phyloP scores from a whole-genome alignment of 2,329 filamentous ascomycete species.

The Aspergillus viridinutans region DNA sequence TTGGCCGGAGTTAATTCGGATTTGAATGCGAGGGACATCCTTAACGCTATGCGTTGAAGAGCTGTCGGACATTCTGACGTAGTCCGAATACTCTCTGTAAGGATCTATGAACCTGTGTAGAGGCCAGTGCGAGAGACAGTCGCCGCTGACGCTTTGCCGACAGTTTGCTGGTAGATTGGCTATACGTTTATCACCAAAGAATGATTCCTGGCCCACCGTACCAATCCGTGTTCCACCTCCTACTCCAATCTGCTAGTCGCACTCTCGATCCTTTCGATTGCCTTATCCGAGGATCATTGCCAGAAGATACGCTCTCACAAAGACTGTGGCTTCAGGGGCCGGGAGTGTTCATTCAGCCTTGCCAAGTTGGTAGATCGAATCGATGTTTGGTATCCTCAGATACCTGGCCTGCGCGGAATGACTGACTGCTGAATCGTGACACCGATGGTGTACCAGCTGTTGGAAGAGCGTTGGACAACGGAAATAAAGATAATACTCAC shows the following conservation, averaged over 20 bases:
- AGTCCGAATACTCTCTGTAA: background rate
- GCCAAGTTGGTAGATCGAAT: background rate
- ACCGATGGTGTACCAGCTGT: background rate
- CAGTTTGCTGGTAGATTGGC: background rate
- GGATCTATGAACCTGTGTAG: background rate
- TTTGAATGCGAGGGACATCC: slow-evolving; percentile 56
- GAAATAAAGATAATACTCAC: background rate
- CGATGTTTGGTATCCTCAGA: background rate
- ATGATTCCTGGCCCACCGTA: background rate
- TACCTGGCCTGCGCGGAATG: background rate
- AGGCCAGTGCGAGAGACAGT: background rate
- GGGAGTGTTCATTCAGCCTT: background rate
- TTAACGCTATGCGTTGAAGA: slow-evolving; percentile 9
- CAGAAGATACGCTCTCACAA: background rate
- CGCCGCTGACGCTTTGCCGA: background rate
- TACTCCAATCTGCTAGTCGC: background rate
- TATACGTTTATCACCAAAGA: background rate
- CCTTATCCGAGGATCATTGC: background rate
- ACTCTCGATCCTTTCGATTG: background rate
- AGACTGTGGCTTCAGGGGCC: background rate
- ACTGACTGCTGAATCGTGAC: background rate
- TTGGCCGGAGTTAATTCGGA: slow-evolving; percentile 60
- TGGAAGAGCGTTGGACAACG: background rate
- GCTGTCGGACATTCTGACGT: slow-evolving; percentile 11
- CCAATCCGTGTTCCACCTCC: background rate